Conservation (phyloP, 345 rosid species). For the Eutrema japonicum region DNA sequence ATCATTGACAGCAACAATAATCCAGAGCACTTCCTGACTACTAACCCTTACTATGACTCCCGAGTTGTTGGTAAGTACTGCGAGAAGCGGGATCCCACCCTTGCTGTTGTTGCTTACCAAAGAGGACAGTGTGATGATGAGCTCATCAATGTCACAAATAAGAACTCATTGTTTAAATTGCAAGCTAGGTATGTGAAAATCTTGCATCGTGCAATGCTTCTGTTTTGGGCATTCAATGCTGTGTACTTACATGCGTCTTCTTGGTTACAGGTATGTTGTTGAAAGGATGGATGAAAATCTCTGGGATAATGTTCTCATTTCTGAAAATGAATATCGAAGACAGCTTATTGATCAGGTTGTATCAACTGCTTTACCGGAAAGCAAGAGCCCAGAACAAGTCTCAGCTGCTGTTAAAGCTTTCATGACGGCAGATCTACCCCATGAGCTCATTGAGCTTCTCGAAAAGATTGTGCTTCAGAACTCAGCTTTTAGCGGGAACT, state of each 20-base stretch:
- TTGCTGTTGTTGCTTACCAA: conserved; percentile 97
- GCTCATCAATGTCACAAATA: conserved; percentile 95
- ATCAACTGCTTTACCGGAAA: conserved; percentile 91
- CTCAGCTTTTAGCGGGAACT: conserved; percentile 99
- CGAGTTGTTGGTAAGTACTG: conserved; percentile 98
- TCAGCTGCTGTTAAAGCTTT: conserved; percentile 91
- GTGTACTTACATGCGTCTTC: too few species aligned
- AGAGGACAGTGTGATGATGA: conserved; percentile 99
- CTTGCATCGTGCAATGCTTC: background rate
- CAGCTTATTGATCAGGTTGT: conserved; percentile 98
- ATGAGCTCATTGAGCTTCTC: conserved; percentile 85
- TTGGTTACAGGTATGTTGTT: conserved; percentile 76
- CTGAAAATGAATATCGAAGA: conserved; percentile 93
- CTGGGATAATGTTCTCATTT: conserved; percentile 81
- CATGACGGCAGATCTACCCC: conserved; percentile 86
- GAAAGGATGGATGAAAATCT: conserved; percentile 98
- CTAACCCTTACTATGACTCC: conserved; percentile 97
- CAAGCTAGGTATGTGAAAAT: conserved; percentile 85
- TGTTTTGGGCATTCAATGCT: background rate
- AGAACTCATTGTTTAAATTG: conserved; percentile 94
- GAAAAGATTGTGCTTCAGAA: conserved; percentile 98
- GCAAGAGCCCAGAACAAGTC: conserved; percentile 93
- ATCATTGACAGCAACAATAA: conserved; percentile 98
- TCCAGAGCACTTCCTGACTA: conserved; percentile 98
- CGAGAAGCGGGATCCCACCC: conserved; percentile 99